Evolutionary conservation across 148 eudicot genomes (phyloP).

Genomic region (Rhododendron molle): DNA sequence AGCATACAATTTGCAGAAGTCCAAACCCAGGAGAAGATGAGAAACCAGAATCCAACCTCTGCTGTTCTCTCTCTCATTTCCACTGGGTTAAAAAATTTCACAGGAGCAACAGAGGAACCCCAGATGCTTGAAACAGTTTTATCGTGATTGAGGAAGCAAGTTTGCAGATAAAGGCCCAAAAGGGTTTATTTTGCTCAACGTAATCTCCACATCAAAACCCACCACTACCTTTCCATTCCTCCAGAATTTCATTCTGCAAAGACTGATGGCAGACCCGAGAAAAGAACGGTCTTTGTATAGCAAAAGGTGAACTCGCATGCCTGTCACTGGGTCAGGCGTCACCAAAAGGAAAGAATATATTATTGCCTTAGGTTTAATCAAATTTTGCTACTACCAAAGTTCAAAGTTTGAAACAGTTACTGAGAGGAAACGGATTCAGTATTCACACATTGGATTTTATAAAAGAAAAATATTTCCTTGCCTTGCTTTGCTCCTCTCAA

Average conservation of each 20-base stretch:
- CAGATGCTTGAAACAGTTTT: slow-evolving; percentile 4
- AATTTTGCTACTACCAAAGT: background rate
- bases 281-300: slow-evolving; percentile 15
- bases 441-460: background rate
- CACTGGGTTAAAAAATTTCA: background rate
- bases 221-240: slow-evolving; percentile 9
- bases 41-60: slow-evolving; percentile 18
- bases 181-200: slow-evolving; percentile 13
- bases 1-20: slow-evolving; percentile 33
- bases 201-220: background rate
- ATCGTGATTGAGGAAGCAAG: slow-evolving; percentile 5
- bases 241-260: slow-evolving; percentile 13
- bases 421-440: background rate
- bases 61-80: slow-evolving; percentile 16
- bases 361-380: background rate
- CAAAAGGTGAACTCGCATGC: slow-evolving; percentile 42
- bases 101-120: background rate
- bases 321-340: slow-evolving; percentile 32
- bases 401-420: background rate
- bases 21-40: slow-evolving; percentile 26
- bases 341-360: slow-evolving; percentile 18
- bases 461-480: background rate
- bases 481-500: background rate
- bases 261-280: slow-evolving; percentile 17
- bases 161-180: background rate